phyloP scores from a whole-genome alignment of 306 rosid species.

The Sicyos edulis region DNA sequence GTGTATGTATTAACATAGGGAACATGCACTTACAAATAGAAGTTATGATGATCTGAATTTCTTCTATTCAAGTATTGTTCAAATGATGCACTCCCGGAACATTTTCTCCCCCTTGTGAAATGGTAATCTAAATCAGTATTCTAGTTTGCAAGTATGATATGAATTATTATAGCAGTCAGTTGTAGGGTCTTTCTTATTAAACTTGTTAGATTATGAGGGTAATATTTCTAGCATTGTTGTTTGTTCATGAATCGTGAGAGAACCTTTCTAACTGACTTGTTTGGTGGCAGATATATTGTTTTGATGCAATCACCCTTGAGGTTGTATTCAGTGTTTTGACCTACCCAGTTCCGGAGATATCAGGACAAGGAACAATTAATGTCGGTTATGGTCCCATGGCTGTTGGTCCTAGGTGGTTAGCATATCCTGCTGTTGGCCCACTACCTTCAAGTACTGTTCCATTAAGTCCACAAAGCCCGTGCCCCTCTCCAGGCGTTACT shows the following conservation, averaged over 20 bases:
- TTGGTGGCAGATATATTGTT: constrained; percentile 75
- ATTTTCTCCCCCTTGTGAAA: constrained; percentile 10
- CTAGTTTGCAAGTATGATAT: not conserved
- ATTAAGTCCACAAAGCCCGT: constrained; percentile 63
- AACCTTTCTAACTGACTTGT: constrained; percentile 18
- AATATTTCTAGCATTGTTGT: constrained; percentile 7
- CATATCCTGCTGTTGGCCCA: constrained; percentile 70
- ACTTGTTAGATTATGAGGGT: not conserved
- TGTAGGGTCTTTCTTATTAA: not conserved
- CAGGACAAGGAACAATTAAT: constrained; percentile 70
- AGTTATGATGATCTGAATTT: constrained; percentile 17
- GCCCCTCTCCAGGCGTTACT: constrained; percentile 61
- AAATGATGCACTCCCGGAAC: constrained; percentile 17
- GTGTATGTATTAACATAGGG: constrained; percentile 14
- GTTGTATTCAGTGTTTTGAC: constrained; percentile 73
- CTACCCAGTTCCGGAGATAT: constrained; percentile 74
- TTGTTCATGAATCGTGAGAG: not conserved
- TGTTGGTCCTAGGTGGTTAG: constrained; percentile 97
- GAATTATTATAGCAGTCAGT: constrained; percentile 6
- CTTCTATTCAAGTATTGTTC: constrained; percentile 19
- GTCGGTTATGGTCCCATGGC: constrained; percentile 92
- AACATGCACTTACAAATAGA: constrained; percentile 14
- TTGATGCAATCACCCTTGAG: constrained; percentile 72
- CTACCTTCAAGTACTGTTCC: constrained; percentile 52
- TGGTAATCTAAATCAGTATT: constrained; percentile 12